Conservation (phyloP, 495 filamentous ascomycete genomes). For the Penicillium chermesinum region DNA sequence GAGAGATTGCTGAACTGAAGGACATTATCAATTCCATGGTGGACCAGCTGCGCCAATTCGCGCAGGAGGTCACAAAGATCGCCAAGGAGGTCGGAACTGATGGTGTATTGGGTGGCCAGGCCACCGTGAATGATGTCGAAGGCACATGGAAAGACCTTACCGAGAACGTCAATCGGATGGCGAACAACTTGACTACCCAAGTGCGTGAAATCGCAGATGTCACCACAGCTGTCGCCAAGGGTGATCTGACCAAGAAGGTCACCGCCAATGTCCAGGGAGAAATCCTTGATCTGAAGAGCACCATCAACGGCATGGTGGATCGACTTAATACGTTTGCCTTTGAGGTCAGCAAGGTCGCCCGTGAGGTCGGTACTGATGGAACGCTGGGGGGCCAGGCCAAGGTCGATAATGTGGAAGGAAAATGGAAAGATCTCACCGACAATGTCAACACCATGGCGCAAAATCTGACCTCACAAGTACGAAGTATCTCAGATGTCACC, state of each 20-base stretch:
- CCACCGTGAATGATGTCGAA: constrained; percentile 94
- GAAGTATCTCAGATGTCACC: constrained; percentile 93
- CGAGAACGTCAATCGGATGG: constrained; percentile 98
- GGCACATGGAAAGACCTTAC: constrained; percentile 97
- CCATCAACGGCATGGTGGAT: constrained; percentile 99
- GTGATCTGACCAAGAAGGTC: constrained; percentile 94
- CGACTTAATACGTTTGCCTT: constrained; percentile 93
- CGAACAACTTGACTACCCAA: constrained; percentile 96
- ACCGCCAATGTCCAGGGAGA: constrained; percentile 94
- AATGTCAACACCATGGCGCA: constrained; percentile 87
- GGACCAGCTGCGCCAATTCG: constrained; percentile 93
- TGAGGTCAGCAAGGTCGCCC: constrained; percentile 97
- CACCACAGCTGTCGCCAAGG: constrained; percentile 91
- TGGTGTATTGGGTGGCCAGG: constrained; percentile 90
- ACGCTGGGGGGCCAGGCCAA: constrained; percentile 93
- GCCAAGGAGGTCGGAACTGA: constrained; percentile 96
- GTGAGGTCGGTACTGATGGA: constrained; percentile 97
- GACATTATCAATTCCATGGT: constrained; percentile 99
- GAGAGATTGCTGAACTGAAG: constrained; percentile 93
- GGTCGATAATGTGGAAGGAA: constrained; percentile 96
- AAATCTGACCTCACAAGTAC: constrained; percentile 91
- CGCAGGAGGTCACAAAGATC: constrained; percentile 96
- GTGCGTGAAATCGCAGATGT: constrained; percentile 98
- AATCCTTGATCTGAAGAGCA: constrained; percentile 91
- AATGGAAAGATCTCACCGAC: constrained; percentile 98